phyloP scores from a whole-genome alignment of 2,329 filamentous ascomycete genomes.

The Macrophomina tecta region DNA sequence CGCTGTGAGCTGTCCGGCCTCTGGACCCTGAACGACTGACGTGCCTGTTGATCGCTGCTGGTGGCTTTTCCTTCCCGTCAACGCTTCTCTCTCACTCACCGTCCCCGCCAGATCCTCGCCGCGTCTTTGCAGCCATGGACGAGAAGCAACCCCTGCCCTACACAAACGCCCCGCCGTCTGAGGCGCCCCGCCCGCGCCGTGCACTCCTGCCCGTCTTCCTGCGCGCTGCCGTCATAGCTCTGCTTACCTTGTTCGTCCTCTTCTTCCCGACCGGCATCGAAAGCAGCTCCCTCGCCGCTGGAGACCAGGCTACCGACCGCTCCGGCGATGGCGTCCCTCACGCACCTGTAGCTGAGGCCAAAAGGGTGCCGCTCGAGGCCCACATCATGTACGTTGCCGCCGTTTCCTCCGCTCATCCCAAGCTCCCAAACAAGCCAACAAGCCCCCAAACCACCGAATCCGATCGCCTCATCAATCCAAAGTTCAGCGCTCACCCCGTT shows the following conservation, averaged over 20 bases:
- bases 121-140: slow-evolving; percentile 16
- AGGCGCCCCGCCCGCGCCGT: slow-evolving; percentile 29
- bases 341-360: neutral
- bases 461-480: too few relatives aligned
- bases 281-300: neutral
- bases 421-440: neutral
- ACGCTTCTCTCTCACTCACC: too few relatives aligned
- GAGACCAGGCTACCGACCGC: neutral
- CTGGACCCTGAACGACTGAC: neutral
- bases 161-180: neutral
- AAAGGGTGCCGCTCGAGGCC: slow-evolving; percentile 78
- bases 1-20: too few relatives aligned
- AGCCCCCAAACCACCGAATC: too few relatives aligned
- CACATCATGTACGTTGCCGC: slow-evolving; percentile 74
- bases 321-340: neutral
- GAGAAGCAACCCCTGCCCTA: slow-evolving; percentile 15
- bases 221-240: slow-evolving; percentile 37
- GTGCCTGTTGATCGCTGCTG: neutral
- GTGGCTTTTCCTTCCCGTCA: neutral
- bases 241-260: slow-evolving; percentile 38
- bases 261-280: slow-evolving; percentile 32
- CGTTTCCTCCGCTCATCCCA: slow-evolving; percentile 29
- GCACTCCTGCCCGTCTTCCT: slow-evolving; percentile 33
- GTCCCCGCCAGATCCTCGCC: neutral
- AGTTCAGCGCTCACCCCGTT: neutral